phyloP scores from a whole-genome alignment of 495 filamentous ascomycete species.

The Penicillium riverlandense region DNA sequence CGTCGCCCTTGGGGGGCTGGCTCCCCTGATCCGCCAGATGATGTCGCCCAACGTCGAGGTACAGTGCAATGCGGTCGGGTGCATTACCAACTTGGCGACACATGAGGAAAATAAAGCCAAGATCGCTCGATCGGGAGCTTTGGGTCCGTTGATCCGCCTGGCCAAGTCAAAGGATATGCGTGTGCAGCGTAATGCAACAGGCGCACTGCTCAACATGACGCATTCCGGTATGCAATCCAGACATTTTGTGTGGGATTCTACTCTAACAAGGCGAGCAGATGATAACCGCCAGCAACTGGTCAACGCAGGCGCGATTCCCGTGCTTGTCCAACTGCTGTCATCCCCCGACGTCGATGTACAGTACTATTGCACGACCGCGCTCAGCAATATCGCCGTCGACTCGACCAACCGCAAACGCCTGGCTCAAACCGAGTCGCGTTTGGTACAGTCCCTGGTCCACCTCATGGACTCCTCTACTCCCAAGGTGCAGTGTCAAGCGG shows the following conservation, averaged over 20 bases:
- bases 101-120: constrained; percentile 99
- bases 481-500: constrained; percentile 97
- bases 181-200: constrained; percentile 95
- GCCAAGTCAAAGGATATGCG: constrained; percentile 98
- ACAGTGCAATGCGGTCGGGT: constrained; percentile 97
- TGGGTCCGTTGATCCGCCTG: constrained; percentile 81
- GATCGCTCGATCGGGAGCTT: constrained; percentile 89
- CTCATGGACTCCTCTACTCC: constrained; percentile 96
- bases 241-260: constrained; percentile 12
- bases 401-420: constrained; percentile 82
- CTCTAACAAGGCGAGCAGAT: constrained; percentile 45
- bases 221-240: constrained; percentile 69
- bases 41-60: constrained; percentile 98
- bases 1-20: constrained; percentile 81
- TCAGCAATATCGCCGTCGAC: constrained; percentile 98
- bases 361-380: constrained; percentile 97
- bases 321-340: constrained; percentile 86
- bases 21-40: constrained; percentile 95
- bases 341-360: constrained; percentile 94
- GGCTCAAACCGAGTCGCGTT: constrained; percentile 76
- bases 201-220: constrained; percentile 96
- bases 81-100: constrained; percentile 95
- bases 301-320: constrained; percentile 91
- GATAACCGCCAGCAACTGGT: constrained; percentile 97
- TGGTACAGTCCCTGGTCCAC: constrained; percentile 89